Evolutionary conservation across 1,139 yeast species (phyloP), one percentile per base, ranked within the genome.

Genomic region (Pichia inconspicua): DNA sequence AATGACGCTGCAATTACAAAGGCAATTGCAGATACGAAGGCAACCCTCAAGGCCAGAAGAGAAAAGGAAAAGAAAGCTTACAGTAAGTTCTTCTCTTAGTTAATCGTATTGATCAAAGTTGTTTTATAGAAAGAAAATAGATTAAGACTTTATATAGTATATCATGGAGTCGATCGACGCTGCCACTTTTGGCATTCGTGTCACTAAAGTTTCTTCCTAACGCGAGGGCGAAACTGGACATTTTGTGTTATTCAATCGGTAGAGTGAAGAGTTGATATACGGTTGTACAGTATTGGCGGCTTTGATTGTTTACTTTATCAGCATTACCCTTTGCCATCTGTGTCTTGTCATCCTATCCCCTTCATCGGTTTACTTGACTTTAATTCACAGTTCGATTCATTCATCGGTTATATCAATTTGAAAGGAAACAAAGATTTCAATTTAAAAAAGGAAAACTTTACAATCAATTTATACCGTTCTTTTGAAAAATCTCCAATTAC

Each of bases 61-160:
- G 82, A 81, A 44, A 82, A 82, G 63, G 89, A 89, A 64, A 85
- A 82, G 71, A 86, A 85, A 58, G 92, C 96, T 2, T 81, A 87
- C 73, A 70, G 94, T 45, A 89, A 87, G 66, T 84, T 90, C 72
- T 90, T 90, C 56, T 52, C 58, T 3, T 70, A 53, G 47, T 48
- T 30, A 17, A 17, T 17, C 19, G 19, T 17, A 17, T 17, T 17
- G 19, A 10, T 30, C 12, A 30, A 30, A 5, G 14, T 14, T 27
- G 32, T 40, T 10, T 34, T 5, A 9, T 30, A 12, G 11, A 30
- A 11, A 30, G 32, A 12, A 10, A 12, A 30, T 30, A 11, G 11
- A 5, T 27, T 17, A 17, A 17, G 19, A 27, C 10, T 8, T 27
- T 27, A 27, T 10, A 27, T 27, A 10, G 8, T 27, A 10, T 8